These are phyloP conservation scores for Plasmodium coatneyi DNA, from an alignment of 169 alveolate species.

Conservation along the genomic window DNA sequence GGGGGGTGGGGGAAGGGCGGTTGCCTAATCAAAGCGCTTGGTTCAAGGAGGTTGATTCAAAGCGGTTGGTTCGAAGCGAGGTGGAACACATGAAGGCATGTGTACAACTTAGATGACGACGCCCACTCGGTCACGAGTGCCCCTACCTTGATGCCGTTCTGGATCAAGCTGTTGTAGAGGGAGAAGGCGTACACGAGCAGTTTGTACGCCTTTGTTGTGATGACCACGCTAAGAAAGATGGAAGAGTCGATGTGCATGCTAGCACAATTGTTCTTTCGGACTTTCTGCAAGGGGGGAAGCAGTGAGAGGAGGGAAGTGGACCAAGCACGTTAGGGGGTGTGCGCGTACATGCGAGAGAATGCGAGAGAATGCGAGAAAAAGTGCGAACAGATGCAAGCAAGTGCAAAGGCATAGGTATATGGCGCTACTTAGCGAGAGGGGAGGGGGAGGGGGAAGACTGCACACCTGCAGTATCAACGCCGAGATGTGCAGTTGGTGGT, in stretches of 20 bases:
- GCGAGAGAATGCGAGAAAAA: background rate
- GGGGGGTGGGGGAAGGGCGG: too few species aligned
- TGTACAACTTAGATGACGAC: background rate
- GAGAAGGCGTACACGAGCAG: conserved; percentile 54
- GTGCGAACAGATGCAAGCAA: too few species aligned
- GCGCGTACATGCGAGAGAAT: background rate
- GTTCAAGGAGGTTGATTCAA: background rate
- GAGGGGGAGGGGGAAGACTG: too few species aligned
- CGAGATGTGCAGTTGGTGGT: too few species aligned
- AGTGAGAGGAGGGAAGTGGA: too few species aligned
- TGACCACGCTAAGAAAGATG: conserved; percentile 70
- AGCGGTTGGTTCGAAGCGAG: too few species aligned
- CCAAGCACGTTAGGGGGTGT: background rate
- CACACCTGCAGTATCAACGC: too few species aligned
- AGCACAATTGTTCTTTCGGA: too few species aligned
- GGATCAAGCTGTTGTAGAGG: conserved; percentile 28
- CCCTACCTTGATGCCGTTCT: conserved; percentile 47
- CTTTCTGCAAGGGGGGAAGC: conserved; percentile 5
- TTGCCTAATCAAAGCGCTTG: too few species aligned
- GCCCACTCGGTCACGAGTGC: background rate
- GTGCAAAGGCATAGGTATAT: too few species aligned
- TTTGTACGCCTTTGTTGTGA: conserved; percentile 63
- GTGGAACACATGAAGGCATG: background rate
- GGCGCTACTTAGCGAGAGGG: too few species aligned
- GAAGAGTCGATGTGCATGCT: conserved; percentile 20